Percentiles rank a stretch among this genome's conserved stretches.
Conservation (phyloP, 1,284 basidiomycete genomes). For the Apiotrichum laibachii region DNA sequence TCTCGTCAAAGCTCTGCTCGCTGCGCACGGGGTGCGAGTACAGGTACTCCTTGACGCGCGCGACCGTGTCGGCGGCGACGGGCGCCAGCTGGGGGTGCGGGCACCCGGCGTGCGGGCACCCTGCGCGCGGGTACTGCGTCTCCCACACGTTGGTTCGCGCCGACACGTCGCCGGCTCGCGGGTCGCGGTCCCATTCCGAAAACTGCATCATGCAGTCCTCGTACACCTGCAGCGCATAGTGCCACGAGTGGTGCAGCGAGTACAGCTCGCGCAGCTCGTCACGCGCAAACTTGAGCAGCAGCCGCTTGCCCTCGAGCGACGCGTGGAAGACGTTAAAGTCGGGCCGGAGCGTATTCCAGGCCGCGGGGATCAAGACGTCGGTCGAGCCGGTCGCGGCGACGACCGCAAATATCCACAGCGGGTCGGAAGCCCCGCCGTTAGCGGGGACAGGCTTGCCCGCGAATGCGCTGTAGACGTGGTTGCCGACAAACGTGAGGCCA, state of each 20-base stretch:
- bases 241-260: conserved; percentile 2
- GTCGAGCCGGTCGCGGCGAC: neutral
- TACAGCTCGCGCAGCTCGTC: conserved; percentile 6
- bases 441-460: conserved; percentile 1
- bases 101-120: neutral
- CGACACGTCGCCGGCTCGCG: too few relatives aligned
- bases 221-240: conserved; percentile 5
- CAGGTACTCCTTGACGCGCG: neutral
- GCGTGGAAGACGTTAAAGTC: conserved; percentile 2
- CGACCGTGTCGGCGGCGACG: neutral
- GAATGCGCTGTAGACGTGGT: neutral
- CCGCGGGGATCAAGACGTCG: conserved; percentile 1
- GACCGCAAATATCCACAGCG: conserved; percentile 5
- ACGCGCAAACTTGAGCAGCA: neutral
- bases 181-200: neutral
- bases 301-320: conserved; percentile 1
- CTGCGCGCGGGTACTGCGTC: too few relatives aligned
- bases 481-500: conserved; percentile 3
- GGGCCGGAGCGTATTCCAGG: conserved; percentile 3
- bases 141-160: neutral
- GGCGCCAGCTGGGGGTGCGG: neutral
- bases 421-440: neutral
- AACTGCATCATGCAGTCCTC: neutral
- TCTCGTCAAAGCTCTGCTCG: neutral
- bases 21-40: neutral